Conservation (phyloP, 2,329 filamentous ascomycete genomes). For the Clonostachys chloroleuca region DNA sequence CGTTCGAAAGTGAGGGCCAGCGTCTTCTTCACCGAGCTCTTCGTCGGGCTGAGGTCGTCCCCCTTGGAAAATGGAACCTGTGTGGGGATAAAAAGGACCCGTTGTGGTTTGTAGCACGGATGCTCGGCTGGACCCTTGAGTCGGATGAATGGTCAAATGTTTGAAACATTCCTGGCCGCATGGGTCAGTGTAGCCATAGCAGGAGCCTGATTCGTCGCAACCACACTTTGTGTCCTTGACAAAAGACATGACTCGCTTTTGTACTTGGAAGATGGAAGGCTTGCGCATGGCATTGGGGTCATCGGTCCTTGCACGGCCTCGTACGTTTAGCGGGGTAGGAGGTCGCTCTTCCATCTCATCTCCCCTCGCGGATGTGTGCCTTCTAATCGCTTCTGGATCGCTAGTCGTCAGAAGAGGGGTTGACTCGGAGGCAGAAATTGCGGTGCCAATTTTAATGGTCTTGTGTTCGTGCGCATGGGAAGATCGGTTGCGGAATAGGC, state of each 20-base stretch:
- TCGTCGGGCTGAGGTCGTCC: slow-evolving; percentile 12
- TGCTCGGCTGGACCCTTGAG: slow-evolving; percentile 22
- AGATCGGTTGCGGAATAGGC: slow-evolving; percentile 16
- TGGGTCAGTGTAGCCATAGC: slow-evolving; percentile 61
- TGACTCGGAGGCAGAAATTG: slow-evolving; percentile 28
- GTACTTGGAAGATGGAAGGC: slow-evolving; percentile 50
- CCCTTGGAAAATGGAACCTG: slow-evolving; percentile 15
- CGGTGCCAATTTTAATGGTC: slow-evolving; percentile 11
- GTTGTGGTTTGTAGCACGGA: slow-evolving; percentile 36
- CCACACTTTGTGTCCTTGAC: slow-evolving; percentile 60
- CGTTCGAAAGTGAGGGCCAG: slow-evolving; percentile 25
- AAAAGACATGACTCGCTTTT: slow-evolving; percentile 57
- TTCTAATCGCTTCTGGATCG: slow-evolving; percentile 8
- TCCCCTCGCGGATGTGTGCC: slow-evolving; percentile 16
- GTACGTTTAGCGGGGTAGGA: slow-evolving; percentile 12
- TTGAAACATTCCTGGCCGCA: slow-evolving; percentile 65
- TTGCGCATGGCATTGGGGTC: slow-evolving; percentile 27
- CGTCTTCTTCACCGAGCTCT: slow-evolving; percentile 10
- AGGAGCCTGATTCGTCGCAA: slow-evolving; percentile 57
- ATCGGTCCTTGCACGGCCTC: slow-evolving; percentile 15
- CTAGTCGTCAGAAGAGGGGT: slow-evolving; percentile 39
- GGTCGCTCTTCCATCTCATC: slow-evolving; percentile 19
- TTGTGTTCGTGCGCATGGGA: slow-evolving; percentile 10
- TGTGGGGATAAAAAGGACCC: slow-evolving; percentile 19
- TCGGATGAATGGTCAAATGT: slow-evolving; percentile 38